Evolutionary conservation across 805 yeast genomes (phyloP).

Genomic region (Yamadazyma sp.): DNA sequence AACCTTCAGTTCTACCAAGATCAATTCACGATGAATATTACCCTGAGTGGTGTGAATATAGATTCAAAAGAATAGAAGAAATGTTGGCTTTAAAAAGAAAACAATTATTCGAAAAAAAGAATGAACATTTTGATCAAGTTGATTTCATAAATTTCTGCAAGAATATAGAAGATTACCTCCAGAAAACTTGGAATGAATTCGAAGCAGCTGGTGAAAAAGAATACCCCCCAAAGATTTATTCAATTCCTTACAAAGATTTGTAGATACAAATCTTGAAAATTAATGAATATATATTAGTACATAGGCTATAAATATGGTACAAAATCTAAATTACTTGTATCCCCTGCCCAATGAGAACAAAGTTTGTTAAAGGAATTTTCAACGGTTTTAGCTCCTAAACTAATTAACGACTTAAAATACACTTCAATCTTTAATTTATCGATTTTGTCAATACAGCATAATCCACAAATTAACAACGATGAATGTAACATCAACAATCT

Average conservation of each 20-base stretch:
- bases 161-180: conserved; percentile 25
- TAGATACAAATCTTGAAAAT: not conserved
- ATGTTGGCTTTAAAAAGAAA: conserved; percentile 16
- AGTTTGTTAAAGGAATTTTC: conserved; percentile 12
- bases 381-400: conserved; percentile 14
- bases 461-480: conserved; percentile 14
- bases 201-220: conserved; percentile 20
- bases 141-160: conserved; percentile 28
- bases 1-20: conserved; percentile 35
- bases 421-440: conserved; percentile 12
- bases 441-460: conserved; percentile 9
- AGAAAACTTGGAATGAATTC: conserved; percentile 29
- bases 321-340: conserved; percentile 8
- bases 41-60: conserved; percentile 30
- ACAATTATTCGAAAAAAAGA: conserved; percentile 6
- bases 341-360: conserved; percentile 11
- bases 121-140: conserved; percentile 30
- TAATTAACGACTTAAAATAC: conserved; percentile 12
- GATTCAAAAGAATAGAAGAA: conserved; percentile 23
- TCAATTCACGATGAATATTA: conserved; percentile 27
- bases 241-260: conserved; percentile 15
- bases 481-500: conserved; percentile 16
- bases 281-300: not conserved
- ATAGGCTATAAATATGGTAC: conserved; percentile 14
- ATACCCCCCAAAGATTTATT: conserved; percentile 16